Evolutionary conservation across 208 protist genomes (phyloP), one percentile per base, ranked within the genome.

Genomic region (Crithidia sp.): DNA sequence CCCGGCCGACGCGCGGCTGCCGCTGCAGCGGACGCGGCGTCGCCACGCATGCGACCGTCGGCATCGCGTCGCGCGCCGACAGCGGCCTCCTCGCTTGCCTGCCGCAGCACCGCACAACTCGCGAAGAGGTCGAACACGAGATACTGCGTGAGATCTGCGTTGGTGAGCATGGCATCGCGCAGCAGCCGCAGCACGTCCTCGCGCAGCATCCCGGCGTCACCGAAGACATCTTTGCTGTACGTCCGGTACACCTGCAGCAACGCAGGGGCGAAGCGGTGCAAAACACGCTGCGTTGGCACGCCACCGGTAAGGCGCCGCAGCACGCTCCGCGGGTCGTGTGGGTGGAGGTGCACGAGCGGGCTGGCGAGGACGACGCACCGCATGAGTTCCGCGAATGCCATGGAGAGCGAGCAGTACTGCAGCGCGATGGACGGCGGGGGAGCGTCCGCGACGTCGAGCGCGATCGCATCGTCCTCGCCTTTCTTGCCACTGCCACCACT

Each of bases 111-210:
- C 44, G 83, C 83, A 76, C 87, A 95, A 52, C 85, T 78, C 58
- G 82, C 52, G 68, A 97, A 97, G 54, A 97, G 83, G 57, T 97
- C 92, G 59, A 69, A 86, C n/a, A 95, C 81, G 56, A 95, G 57
- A 65, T 89, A 84, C 69, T 94, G 87, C 45, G 92, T 93, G 10
- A 95, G 89, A 57, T 97, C 90, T n/a, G 89, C 92, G 71, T 87
- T 95, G 60, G 92, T 95, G 58, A 97, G 77, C 90, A 94, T 93
- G 39, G 92, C 89, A 68, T 97, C 92, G 52, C 89, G 83, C 54
- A 97, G 82, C 47, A 95, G 76, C 37, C 83, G 83, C 79, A 97
- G 66, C 39, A 95, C 16, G 52, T 91, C 84, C 64, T 93, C 85
- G 49, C 74, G 74, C 76, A 93, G 81, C 81, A 97, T 85, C 14